Percentiles rank a stretch among this genome's conserved stretches.
These are phyloP conservation scores for Talaromyces sp. DNA, from an alignment of 2,329 filamentous ascomycete genomes.

Conservation along the genomic window DNA sequence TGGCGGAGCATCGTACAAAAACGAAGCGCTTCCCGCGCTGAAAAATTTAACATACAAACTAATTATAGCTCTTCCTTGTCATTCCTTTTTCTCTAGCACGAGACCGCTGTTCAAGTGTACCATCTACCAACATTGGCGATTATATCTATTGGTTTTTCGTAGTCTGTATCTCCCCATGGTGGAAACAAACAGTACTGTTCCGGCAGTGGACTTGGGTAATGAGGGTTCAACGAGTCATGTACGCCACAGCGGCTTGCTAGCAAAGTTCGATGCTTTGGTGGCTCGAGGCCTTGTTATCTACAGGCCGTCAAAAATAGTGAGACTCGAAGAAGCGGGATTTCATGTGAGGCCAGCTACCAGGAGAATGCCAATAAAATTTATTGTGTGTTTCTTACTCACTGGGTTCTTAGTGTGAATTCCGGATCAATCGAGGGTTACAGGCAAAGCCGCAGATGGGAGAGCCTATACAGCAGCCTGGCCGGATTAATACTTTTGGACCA, in stretches of 20 bases:
- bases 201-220: not conserved
- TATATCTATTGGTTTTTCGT: not conserved
- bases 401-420: not conserved
- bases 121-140: no score
- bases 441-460: not conserved
- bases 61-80: not conserved
- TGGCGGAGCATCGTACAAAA: no score
- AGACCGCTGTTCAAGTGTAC: no score
- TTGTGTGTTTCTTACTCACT: not conserved
- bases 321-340: not conserved
- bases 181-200: not conserved
- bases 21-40: not conserved
- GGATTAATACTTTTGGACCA: constrained; percentile 3
- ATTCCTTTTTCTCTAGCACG: not conserved
- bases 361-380: not conserved
- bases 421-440: not conserved
- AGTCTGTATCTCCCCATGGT: not conserved
- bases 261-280: not conserved
- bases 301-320: not conserved
- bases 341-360: not conserved
- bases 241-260: not conserved
- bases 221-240: not conserved
- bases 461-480: not conserved
- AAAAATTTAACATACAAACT: not conserved
- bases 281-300: not conserved